These are phyloP conservation scores for Astraeus odoratus DNA, from an alignment of 768 basidiomycete genomes.

Conservation along the genomic window DNA sequence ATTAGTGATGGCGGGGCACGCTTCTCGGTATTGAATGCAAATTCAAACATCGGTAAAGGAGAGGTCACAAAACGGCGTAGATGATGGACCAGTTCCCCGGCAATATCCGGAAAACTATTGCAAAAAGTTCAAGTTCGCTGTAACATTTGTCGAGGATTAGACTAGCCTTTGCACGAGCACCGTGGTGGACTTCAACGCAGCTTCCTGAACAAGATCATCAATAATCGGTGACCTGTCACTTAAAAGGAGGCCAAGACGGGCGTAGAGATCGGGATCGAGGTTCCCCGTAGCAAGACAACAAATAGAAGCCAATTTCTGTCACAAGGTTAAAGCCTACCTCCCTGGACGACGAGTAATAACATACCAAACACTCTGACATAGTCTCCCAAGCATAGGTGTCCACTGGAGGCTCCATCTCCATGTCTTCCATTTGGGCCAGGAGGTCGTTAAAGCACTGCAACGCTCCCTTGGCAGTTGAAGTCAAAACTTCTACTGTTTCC, in stretches of 20 bases:
- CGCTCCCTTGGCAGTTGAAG: constrained; percentile 48
- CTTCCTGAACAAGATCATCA: constrained; percentile 82
- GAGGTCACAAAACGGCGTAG: constrained; percentile 85
- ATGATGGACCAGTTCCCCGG: constrained; percentile 64
- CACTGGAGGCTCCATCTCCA: constrained; percentile 70
- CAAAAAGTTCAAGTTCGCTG: background rate
- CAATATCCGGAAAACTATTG: constrained; percentile 73
- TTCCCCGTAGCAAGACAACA: constrained; percentile 68
- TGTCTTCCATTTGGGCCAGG: constrained; percentile 70
- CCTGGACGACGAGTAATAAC: background rate
- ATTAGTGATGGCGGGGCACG: constrained; percentile 71
- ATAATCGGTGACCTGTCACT: constrained; percentile 77
- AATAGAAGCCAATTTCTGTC: constrained; percentile 77
- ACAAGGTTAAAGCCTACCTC: background rate
- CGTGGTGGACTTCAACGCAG: constrained; percentile 80
- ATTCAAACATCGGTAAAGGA: constrained; percentile 83
- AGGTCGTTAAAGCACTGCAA: constrained; percentile 76
- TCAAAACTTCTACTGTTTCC: constrained; percentile 34
- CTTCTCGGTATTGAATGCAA: constrained; percentile 67
- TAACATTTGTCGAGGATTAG: background rate
- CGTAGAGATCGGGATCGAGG: constrained; percentile 62
- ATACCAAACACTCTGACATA: constrained; percentile 84
- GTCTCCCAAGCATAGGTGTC: constrained; percentile 94
- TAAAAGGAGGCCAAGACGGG: constrained; percentile 63
- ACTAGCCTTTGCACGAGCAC: constrained; percentile 77